Evolutionary conservation across 2,329 filamentous ascomycete species (phyloP), one percentile per base, ranked within the genome.

Genomic region (Metarhizium robertsii): DNA sequence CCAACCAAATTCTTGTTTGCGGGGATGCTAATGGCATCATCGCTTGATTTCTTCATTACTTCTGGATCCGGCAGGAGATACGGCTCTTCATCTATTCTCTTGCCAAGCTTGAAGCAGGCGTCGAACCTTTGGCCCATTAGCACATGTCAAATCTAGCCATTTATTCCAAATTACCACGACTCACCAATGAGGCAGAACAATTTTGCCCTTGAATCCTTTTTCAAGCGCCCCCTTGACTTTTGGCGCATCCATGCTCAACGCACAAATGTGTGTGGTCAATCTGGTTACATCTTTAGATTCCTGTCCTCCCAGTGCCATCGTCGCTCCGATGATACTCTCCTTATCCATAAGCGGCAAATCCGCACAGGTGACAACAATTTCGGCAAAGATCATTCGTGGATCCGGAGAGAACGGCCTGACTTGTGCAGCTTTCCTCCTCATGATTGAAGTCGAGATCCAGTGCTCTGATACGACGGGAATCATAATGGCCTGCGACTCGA

Each of bases 181-280:
- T 65, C 73, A 91, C 90, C 94, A 97, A 67, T 97, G 94, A 42
- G 94, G 94, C 53, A 99, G 77, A 18, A 99, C 89, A 57, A 96
- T 87, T 70, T 90, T 92, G 69, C 84, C 84, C 54, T 83, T 84
- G 54, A 89, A 75, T 2, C 79, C 80, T 69, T 86, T 95, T 8
- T 79, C 74, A 47, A 76, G 61, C 1, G 86, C 87, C 54, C 82
- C 67, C 58, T 79, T 66, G 59, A 86, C 88, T 67, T 91, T 90
- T 2, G 84, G 80, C 55, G 92, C 82, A 38, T 92, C 85, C 68
- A 87, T 77, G 5, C 83, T 84, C 58, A 96, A 75, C 5, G 92
- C 89, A 58, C 95, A 92, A 54, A 99, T 81, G 70, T 99, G 94
- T 2, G 94, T 97, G 8, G 89, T 90, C 60, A 86, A 69, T 56